Conservation (phyloP, 805 yeast genomes). For the Jamesozyma hellenica region DNA sequence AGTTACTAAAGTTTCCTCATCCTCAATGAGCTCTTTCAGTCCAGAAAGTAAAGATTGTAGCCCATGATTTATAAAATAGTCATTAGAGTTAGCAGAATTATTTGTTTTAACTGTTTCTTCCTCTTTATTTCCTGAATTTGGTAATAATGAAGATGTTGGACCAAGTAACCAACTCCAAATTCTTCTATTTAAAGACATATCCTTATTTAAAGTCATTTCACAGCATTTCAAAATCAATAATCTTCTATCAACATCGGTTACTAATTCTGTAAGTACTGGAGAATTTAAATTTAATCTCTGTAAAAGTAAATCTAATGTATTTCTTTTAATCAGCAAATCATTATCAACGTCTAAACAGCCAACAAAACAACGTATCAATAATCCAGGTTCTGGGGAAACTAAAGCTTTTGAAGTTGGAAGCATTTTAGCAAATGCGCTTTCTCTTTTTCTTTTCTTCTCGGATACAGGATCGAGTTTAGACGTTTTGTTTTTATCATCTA, state of each 20-base stretch:
- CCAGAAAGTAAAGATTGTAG: conserved; percentile 41
- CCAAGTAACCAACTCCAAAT: conserved; percentile 91
- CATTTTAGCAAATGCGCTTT: conserved; percentile 28
- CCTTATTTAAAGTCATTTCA: conserved; percentile 62
- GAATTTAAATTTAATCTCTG: conserved; percentile 59
- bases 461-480: conserved; percentile 2
- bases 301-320: conserved; percentile 73
- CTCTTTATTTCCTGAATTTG: background rate
- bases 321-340: conserved; percentile 68
- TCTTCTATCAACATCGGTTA: conserved; percentile 45
- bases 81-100: conserved; percentile 15
- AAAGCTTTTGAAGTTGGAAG: conserved; percentile 49
- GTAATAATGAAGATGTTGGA: conserved; percentile 30
- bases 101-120: background rate
- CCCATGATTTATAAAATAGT: conserved; percentile 54
- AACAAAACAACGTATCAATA: conserved; percentile 64
- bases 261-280: conserved; percentile 39
- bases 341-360: conserved; percentile 58
- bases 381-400: conserved; percentile 68
- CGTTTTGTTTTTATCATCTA: background rate
- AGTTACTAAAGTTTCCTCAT: conserved; percentile 30
- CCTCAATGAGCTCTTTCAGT: conserved; percentile 37
- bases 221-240: conserved; percentile 54
- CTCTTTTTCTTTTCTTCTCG: conserved; percentile 6
- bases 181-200: conserved; percentile 90